Evolutionary conservation across 2,329 filamentous ascomycete genomes (phyloP).

Genomic region (Fusarium continuum): DNA sequence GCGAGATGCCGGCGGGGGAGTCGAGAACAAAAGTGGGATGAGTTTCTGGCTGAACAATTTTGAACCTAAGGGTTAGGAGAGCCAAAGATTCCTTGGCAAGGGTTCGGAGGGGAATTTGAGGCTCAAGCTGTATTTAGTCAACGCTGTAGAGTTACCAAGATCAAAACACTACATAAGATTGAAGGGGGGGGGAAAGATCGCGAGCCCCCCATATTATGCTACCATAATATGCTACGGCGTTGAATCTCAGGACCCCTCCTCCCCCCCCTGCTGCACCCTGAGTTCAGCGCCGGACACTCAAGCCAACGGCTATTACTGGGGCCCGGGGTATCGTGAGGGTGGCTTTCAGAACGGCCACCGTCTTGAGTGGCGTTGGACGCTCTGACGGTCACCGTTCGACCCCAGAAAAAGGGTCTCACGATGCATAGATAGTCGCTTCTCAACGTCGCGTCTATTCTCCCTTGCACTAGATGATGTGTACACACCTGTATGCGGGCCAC

Average conservation of each 20-base stretch:
- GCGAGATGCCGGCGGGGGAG: slow-evolving; percentile 39
- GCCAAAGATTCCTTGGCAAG: neutral
- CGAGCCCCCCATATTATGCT: neutral
- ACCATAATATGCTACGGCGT: neutral
- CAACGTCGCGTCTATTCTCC: slow-evolving; percentile 13
- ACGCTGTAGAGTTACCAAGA: too few relatives aligned
- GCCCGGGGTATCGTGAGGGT: slow-evolving; percentile 18
- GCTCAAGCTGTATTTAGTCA: too few relatives aligned
- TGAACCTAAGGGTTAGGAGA: neutral
- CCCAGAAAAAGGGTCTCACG: slow-evolving; percentile 17
- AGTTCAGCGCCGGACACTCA: slow-evolving; percentile 11
- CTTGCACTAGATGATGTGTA: slow-evolving; percentile 1
- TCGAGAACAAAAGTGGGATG: slow-evolving; percentile 1
- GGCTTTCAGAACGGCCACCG: slow-evolving; percentile 31
- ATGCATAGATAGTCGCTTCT: slow-evolving; percentile 4
- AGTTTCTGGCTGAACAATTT: neutral
- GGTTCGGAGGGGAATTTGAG: too few relatives aligned
- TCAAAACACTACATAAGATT: neutral
- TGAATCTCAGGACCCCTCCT: neutral
- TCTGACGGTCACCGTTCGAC: slow-evolving; percentile 30
- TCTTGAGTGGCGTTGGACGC: slow-evolving; percentile 12
- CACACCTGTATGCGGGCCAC: slow-evolving; percentile 15
- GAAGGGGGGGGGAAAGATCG: neutral
- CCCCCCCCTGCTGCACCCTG: neutral
- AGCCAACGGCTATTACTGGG: slow-evolving; percentile 26